Evolutionary conservation across 441 rosid species (phyloP).

Genomic region (Euphorbia celastroides): DNA sequence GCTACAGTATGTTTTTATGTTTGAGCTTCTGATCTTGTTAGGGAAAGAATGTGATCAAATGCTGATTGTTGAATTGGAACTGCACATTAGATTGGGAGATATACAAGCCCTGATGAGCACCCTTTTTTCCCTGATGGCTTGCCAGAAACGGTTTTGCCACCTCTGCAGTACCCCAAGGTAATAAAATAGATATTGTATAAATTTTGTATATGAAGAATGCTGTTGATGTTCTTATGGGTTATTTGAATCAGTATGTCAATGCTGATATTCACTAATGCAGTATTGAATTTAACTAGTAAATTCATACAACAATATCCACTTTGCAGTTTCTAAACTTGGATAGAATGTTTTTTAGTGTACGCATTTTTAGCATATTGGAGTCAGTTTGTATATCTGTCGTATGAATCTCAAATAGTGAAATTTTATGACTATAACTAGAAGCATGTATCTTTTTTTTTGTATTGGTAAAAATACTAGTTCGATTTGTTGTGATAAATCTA

Average conservation of each 20-base stretch:
- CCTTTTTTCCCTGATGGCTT: constrained; percentile 75
- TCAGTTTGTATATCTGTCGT: neutral
- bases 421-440: neutral
- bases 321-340: neutral
- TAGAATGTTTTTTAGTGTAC: constrained; percentile 1
- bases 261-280: neutral
- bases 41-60: neutral
- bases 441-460: neutral
- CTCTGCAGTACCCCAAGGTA: constrained; percentile 78
- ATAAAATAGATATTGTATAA: neutral
- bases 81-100: constrained; percentile 65
- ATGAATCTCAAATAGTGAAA: neutral
- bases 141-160: constrained; percentile 77
- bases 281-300: neutral
- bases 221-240: neutral
- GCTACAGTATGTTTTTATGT: constrained; percentile 48
- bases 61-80: constrained; percentile 15
- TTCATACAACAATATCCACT: neutral
- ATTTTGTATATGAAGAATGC: neutral
- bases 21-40: neutral
- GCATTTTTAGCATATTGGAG: constrained; percentile 2
- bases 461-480: neutral
- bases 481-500: neutral
- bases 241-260: neutral
- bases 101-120: constrained; percentile 91